Base-by-base conservation (phyloP, 768 basidiomycete species). In the Strobilomyces confusus region DNA sequence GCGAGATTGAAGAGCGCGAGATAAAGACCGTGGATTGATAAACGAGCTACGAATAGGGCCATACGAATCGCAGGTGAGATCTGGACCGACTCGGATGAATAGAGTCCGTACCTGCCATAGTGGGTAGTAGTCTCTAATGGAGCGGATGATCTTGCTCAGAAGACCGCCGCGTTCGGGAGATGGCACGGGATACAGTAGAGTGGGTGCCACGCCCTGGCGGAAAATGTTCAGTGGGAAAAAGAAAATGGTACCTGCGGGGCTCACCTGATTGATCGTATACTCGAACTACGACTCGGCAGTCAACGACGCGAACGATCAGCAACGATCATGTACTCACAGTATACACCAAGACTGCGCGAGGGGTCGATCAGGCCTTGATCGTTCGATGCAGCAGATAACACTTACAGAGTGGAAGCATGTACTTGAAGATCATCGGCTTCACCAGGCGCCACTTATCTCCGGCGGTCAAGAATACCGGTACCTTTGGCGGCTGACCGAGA, bases 1-100 rank as follows among this genome's bases (percentile, higher is more conserved):
- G 70, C 7, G 92, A 89, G 52, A 95, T 87, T 9, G 91, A 87
- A 0, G 95, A 97, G 6, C 95, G 88, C 8, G 94, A 95, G 55
- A 97, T 67, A 73, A 97, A 97, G 44, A 98, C 95, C 38, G 91
- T 91, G n/a, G 89, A 82, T 76, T 91, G 91, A 63, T 93, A 93
- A 26, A 92, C 82, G 36, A 93, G 81, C 84, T 91, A 25, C 19
- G 22, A 33, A 44, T 38, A 22, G 23, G 29, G 14, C 48, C 49
- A 51, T 48, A 44, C 12, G 19, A n/a, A 51, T 29, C 23, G 33
- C 36, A 44, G 9, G 29, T 29, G 29, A 29, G 29, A 29, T 29
- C 29, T 5, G 48, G 43, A 19, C 26, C 30, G 49, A 49, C n/a
- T 49, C 33, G 13, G 15, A 47, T 29, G 43, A 44, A 51, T 23